phyloP scores from a whole-genome alignment of 352 stramenopile species.

The Blastocystis sp. region DNA sequence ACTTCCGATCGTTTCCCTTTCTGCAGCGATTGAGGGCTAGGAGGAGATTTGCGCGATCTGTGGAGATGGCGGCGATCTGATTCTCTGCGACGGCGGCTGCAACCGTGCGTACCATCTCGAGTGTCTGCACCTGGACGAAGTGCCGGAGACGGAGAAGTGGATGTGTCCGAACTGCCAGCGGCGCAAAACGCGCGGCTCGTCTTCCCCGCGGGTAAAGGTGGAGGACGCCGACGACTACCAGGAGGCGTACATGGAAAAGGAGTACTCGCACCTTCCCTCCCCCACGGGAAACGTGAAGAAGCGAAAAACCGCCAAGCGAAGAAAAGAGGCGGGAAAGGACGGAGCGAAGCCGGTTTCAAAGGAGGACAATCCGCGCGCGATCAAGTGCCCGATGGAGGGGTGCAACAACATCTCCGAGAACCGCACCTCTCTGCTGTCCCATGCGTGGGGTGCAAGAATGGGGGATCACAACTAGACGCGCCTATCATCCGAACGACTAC shows the following conservation, averaged over 20 bases:
- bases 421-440: constrained; percentile 25
- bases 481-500: constrained; percentile 14
- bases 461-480: not conserved
- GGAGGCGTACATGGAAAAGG: not conserved
- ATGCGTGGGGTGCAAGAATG: not conserved
- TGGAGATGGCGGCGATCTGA: constrained; percentile 51
- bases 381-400: constrained; percentile 9
- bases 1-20: not conserved
- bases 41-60: constrained; percentile 66
- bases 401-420: constrained; percentile 13
- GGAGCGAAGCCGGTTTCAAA: not conserved
- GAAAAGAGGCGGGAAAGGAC: constrained; percentile 1
- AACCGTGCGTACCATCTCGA: constrained; percentile 52
- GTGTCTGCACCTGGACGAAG: constrained; percentile 21
- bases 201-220: not conserved
- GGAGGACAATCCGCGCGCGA: not conserved
- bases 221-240: constrained; percentile 23
- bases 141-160: constrained; percentile 53
- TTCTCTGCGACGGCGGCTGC: constrained; percentile 66
- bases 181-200: not conserved
- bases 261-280: not conserved
- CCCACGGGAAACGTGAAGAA: not conserved
- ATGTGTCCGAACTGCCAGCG: constrained; percentile 47
- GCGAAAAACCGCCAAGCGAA: not conserved
- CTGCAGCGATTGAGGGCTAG: not conserved